A percentile compares a stretch with the other conserved stretches of the same genome.
Evolutionary conservation across 1,139 yeast species (phyloP).

Genomic region (Lodderomyces margitis): DNA sequence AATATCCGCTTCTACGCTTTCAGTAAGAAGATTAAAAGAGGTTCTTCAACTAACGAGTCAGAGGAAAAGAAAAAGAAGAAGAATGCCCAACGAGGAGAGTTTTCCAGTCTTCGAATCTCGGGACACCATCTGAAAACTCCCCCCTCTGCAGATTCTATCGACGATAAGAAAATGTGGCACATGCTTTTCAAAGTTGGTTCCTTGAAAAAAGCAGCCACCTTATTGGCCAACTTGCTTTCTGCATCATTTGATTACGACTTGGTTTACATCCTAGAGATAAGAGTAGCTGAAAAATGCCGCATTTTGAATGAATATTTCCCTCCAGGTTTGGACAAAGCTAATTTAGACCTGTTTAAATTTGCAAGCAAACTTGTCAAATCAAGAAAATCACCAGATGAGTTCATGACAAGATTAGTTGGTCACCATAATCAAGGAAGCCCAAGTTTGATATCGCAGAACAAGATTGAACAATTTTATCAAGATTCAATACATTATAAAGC

Average conservation of each 20-base stretch:
- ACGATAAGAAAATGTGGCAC: constrained; percentile 32
- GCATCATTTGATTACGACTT: constrained; percentile 42
- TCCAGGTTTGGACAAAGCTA: constrained; percentile 33
- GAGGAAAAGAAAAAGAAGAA: constrained; percentile 3
- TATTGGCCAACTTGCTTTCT: constrained; percentile 40
- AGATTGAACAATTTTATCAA: constrained; percentile 28
- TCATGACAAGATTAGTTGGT: constrained; percentile 50
- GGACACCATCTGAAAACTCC: neutral
- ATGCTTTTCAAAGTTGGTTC: constrained; percentile 40
- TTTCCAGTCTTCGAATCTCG: constrained; percentile 7
- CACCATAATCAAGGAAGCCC: constrained; percentile 25
- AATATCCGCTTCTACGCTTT: constrained; percentile 21
- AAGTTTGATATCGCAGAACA: constrained; percentile 15
- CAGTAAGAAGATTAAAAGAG: neutral
- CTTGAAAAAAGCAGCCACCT: constrained; percentile 41
- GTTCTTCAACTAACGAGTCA: neutral
- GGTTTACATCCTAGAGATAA: constrained; percentile 57
- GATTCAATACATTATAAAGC: constrained; percentile 47
- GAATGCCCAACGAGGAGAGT: constrained; percentile 1
- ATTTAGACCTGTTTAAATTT: constrained; percentile 42
- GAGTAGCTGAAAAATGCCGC: constrained; percentile 46
- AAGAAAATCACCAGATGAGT: constrained; percentile 23
- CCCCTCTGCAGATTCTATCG: neutral
- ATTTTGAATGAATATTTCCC: constrained; percentile 45
- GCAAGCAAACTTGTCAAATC: constrained; percentile 32